A percentile compares a stretch with the other conserved stretches of the same genome.
Evolutionary conservation across 306 rosid species (phyloP).

Genomic region (Vachellia collinsii): DNA sequence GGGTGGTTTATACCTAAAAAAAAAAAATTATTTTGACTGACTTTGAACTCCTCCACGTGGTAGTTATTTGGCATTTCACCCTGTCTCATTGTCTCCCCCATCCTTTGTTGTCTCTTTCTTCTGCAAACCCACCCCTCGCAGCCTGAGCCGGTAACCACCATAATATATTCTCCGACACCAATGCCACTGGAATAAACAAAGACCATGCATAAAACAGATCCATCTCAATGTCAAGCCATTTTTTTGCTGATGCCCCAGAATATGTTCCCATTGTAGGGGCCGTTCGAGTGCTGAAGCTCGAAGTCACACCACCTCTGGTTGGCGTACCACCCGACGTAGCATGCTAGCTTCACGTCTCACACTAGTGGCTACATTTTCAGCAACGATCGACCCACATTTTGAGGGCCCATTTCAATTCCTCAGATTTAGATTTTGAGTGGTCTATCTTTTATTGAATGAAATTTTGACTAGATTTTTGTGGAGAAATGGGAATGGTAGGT

Average conservation of each 20-base stretch:
- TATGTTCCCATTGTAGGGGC: constrained; percentile 90
- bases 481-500: constrained; percentile 45
- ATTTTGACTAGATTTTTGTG: neutral
- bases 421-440: no score
- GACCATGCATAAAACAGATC: neutral
- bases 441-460: neutral
- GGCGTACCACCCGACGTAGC: constrained; percentile 73
- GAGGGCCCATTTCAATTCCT: constrained; percentile 41
- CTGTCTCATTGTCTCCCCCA: no score
- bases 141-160: no score
- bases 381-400: constrained; percentile 58
- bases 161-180: no score
- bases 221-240: neutral
- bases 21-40: no score
- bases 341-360: constrained; percentile 57
- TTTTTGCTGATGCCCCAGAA: constrained; percentile 84
- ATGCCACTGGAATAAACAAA: no score
- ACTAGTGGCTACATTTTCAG: constrained; percentile 49
- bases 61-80: no score
- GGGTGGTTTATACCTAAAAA: no score
- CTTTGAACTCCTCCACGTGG: no score
- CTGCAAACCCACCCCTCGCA: no score
- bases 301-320: constrained; percentile 73
- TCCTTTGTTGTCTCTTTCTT: no score
- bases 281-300: constrained; percentile 66